Conservation (phyloP, 2,329 filamentous ascomycete genomes). For the Alternaria angustiovoidea region DNA sequence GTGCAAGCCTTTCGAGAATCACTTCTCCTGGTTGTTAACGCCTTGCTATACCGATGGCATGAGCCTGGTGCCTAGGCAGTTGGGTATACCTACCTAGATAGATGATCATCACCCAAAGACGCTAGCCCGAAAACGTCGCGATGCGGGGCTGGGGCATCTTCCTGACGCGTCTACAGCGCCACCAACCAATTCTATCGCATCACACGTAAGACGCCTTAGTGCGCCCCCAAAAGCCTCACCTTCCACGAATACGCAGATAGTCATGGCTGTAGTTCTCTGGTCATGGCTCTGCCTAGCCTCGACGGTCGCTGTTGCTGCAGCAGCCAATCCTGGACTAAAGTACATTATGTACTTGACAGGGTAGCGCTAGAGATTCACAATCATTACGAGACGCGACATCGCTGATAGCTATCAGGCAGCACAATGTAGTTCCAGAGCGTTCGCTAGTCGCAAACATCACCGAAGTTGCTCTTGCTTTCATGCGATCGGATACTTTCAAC, state of each 20-base stretch:
- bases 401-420: slow-evolving; percentile 29
- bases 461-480: slow-evolving; percentile 44
- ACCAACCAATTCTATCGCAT: neutral
- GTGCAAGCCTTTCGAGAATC: too few species aligned
- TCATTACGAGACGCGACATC: rapidly evolving
- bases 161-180: neutral
- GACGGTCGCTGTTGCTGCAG: neutral
- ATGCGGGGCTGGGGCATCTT: neutral
- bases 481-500: slow-evolving; percentile 42
- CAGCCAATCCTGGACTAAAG: slow-evolving; percentile 1
- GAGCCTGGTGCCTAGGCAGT: too few species aligned
- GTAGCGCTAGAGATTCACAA: neutral
- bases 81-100: too few species aligned
- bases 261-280: neutral
- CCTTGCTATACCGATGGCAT: too few species aligned
- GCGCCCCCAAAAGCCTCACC: neutral
- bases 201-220: neutral
- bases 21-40: too few species aligned
- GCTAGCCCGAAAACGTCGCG: neutral
- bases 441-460: slow-evolving; percentile 30
- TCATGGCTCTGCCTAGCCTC: neutral
- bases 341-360: slow-evolving; percentile 4
- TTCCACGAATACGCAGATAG: neutral
- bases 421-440: slow-evolving; percentile 35
- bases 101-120: neutral